phyloP scores from a whole-genome alignment of 2,329 filamentous ascomycete species.

The Claviceps monticola region DNA sequence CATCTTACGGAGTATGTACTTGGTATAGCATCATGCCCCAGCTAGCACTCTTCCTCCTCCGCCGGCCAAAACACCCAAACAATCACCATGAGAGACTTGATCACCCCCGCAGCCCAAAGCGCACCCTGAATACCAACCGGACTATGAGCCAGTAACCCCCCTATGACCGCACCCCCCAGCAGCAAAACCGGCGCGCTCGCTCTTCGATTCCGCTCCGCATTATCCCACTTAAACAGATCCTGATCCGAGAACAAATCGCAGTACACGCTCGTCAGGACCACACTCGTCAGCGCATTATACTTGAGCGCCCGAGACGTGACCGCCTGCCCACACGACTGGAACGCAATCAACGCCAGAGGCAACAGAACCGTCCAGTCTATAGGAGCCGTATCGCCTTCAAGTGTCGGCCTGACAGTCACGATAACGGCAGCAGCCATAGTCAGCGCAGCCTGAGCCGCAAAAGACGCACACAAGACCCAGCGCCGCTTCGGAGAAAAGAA shows the following conservation, averaged over 20 bases:
- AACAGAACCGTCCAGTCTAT: slow-evolving; percentile 46
- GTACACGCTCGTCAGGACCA: slow-evolving; percentile 70
- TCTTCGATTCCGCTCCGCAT: slow-evolving; percentile 37
- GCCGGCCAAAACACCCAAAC: slow-evolving; percentile 49
- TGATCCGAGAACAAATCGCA: slow-evolving; percentile 64
- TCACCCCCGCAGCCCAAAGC: slow-evolving; percentile 42
- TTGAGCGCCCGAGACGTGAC: slow-evolving; percentile 58
- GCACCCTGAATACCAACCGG: slow-evolving; percentile 35
- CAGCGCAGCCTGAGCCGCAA: slow-evolving; percentile 36
- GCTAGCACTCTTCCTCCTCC: slow-evolving; percentile 20
- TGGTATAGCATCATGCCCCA: background rate
- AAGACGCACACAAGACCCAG: slow-evolving; percentile 50
- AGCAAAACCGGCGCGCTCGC: slow-evolving; percentile 35
- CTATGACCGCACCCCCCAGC: slow-evolving; percentile 33
- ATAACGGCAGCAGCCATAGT: slow-evolving; percentile 39
- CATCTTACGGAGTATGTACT: no score
- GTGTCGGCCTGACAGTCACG: slow-evolving; percentile 30
- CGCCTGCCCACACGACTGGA: slow-evolving; percentile 67
- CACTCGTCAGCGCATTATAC: slow-evolving; percentile 59
- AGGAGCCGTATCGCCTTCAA: slow-evolving; percentile 23
- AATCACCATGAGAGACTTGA: slow-evolving; percentile 43
- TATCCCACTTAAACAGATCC: slow-evolving; percentile 29
- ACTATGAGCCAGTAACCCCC: slow-evolving; percentile 35
- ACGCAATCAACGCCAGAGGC: slow-evolving; percentile 56
- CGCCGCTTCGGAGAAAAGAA: slow-evolving; percentile 44